Conservation (phyloP, 139 green algal species). For the Chlorella sorokiniana region DNA sequence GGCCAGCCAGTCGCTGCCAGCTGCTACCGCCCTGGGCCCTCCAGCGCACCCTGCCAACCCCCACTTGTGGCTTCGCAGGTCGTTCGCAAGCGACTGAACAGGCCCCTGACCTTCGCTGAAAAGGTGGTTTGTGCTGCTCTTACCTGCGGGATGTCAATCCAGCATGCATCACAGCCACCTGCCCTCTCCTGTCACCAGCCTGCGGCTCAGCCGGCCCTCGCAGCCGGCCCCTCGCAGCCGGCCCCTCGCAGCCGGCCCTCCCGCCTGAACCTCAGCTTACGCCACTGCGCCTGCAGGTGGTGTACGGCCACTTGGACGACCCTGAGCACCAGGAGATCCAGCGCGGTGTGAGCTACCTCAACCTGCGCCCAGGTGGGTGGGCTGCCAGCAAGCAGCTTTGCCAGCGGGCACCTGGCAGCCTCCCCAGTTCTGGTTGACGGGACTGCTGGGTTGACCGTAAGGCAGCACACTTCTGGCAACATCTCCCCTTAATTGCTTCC, state of each 20-base stretch:
- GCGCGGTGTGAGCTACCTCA: constrained; percentile 87
- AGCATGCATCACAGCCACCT: no score
- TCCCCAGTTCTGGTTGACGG: neutral
- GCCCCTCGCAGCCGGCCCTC: no score
- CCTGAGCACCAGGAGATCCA: constrained; percentile 82
- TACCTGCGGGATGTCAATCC: neutral
- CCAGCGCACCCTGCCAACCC: neutral
- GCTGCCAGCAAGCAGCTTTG: neutral
- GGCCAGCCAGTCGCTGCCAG: no score
- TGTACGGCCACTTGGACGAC: constrained; percentile 95
- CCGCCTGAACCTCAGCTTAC: no score
- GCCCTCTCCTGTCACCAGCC: no score
- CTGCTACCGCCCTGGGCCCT: neutral
- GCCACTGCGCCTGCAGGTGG: constrained; percentile 65
- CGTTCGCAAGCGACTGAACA: constrained; percentile 83
- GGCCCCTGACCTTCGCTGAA: constrained; percentile 87
- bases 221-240: no score
- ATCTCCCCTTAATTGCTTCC: neutral
- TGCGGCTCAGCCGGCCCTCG: no score
- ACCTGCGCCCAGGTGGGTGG: constrained; percentile 81
- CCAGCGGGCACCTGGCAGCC: neutral
- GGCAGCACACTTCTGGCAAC: neutral
- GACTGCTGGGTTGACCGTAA: neutral
- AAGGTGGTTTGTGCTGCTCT: constrained; percentile 68
- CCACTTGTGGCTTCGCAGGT: constrained; percentile 56